These are phyloP conservation scores for Talaromyces sp. DNA, from an alignment of 2,329 filamentous ascomycete species.

Conservation along the genomic window DNA sequence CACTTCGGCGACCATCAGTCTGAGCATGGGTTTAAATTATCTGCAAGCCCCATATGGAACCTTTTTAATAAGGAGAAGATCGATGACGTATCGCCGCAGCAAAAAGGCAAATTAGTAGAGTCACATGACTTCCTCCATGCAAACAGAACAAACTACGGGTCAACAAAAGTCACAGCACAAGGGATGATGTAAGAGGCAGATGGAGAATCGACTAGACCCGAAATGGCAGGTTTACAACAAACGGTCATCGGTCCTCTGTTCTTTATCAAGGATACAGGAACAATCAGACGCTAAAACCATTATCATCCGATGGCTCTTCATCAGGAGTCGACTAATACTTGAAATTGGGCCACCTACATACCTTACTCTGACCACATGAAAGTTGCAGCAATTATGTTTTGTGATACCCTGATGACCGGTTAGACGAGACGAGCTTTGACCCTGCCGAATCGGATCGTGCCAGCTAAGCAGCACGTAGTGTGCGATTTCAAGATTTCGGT, in stretches of 20 bases:
- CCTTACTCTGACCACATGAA: not conserved
- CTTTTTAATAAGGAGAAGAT: not conserved
- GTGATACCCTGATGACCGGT: not conserved
- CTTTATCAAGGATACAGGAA: not conserved
- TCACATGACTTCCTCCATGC: not conserved
- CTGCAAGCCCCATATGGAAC: not conserved
- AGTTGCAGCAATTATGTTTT: not conserved
- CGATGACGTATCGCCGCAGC: not conserved
- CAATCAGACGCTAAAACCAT: not conserved
- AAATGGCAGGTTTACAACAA: slow-evolving; percentile 1
- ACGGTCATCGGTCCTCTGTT: not conserved
- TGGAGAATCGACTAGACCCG: not conserved
- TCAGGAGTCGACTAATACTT: not conserved
- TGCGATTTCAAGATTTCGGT: slow-evolving; percentile 3
- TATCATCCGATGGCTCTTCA: not conserved
- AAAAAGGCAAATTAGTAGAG: not conserved
- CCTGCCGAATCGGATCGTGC: slow-evolving; percentile 1
- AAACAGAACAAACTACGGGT: not conserved
- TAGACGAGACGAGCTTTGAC: not conserved
- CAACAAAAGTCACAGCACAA: not conserved
- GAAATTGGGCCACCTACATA: not conserved
- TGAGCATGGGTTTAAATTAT: not conserved
- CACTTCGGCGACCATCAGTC: not conserved
- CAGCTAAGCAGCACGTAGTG: not conserved
- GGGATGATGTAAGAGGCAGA: slow-evolving; percentile 3